These are phyloP conservation scores for Coleophoma crateriformis DNA, from an alignment of 2,329 filamentous ascomycete species.

Conservation along the genomic window DNA sequence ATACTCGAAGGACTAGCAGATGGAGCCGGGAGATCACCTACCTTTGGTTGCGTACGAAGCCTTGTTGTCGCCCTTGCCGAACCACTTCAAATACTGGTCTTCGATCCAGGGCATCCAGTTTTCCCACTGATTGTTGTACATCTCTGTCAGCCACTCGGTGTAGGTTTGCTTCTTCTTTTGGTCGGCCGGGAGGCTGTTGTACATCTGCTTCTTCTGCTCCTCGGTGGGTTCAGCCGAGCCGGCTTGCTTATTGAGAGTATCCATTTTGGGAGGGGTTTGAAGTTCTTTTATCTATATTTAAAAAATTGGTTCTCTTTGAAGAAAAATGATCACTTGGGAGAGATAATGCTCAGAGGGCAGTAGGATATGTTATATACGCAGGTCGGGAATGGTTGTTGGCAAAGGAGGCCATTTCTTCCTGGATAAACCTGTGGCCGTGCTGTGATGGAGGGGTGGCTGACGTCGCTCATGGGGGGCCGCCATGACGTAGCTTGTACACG, in stretches of 20 bases:
- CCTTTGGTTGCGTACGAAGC: slow-evolving; percentile 65
- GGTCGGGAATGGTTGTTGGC: neutral
- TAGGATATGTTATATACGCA: neutral
- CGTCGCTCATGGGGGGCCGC: neutral
- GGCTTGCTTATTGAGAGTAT: slow-evolving; percentile 2
- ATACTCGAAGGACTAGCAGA: neutral
- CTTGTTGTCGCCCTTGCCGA: slow-evolving; percentile 69
- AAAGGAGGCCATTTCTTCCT: neutral
- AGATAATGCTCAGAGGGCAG: neutral
- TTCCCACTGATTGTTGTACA: slow-evolving; percentile 69
- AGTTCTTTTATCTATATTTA: neutral
- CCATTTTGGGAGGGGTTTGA: neutral
- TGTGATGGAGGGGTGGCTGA: neutral
- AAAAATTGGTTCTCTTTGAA: neutral
- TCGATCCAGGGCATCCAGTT: slow-evolving; percentile 74
- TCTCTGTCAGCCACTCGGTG: slow-evolving; percentile 54
- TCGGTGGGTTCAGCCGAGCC: slow-evolving; percentile 3
- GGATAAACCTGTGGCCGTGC: neutral
- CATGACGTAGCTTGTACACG: too few relatives aligned
- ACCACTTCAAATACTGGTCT: slow-evolving; percentile 66
- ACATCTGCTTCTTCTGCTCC: slow-evolving; percentile 12
- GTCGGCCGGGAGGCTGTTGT: slow-evolving; percentile 10
- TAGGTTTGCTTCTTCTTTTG: slow-evolving; percentile 17
- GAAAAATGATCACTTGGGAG: too few relatives aligned
- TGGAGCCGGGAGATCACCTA: slow-evolving; percentile 26